Evolutionary conservation across 1,139 yeast genomes (phyloP), one percentile per base, ranked within the genome.

Genomic region (Debaryomycetaceae sp.): DNA sequence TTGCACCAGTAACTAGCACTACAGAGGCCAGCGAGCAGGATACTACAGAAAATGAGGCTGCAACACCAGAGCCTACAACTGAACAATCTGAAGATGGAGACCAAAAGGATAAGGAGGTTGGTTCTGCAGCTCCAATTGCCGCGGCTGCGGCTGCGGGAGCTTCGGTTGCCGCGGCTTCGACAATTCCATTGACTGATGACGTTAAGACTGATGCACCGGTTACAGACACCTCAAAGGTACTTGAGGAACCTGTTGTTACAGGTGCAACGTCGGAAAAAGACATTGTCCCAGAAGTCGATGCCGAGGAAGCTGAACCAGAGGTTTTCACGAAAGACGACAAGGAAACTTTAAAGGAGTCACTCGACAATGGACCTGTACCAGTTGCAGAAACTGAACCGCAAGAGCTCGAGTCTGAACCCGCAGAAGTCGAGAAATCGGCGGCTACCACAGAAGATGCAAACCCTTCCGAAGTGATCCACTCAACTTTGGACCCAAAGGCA

Each of bases 1-100:
- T 50, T 31, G 50, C 50, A 37, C 56, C 49, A 35, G 55, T 48
- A 34, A 50, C 37, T 24, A 49, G 53, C 27, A 44, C 48, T 36
- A 54, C 38, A n/a, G 45, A 47, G 40, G 24, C 33, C 24, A 14
- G 22, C 14, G 14, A 22, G n/a, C 33, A 37, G 5, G 24, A 24
- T n/a, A 24, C 38, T 36, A 37, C 39, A 7, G 39, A 37, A 37
- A 13, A 13, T 14, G 37, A 34, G 13, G 22, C 22, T 9, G 37
- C 37, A 9, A 8, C 37, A 34, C 37, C 37, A 34, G 37, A 34
- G n/a, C 45, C 46, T 7, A 46, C 31, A 7, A 35, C 13, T 39
- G 4, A 34, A n/a, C 17, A 8, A 35, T 31, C 13, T 22, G n/a
- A 30, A n/a, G 34, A 37, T 20, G 41, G 38, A 11, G 36, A 33